Evolutionary conservation across 257 asterid species (phyloP).

Genomic region (Linaria vulgaris): DNA sequence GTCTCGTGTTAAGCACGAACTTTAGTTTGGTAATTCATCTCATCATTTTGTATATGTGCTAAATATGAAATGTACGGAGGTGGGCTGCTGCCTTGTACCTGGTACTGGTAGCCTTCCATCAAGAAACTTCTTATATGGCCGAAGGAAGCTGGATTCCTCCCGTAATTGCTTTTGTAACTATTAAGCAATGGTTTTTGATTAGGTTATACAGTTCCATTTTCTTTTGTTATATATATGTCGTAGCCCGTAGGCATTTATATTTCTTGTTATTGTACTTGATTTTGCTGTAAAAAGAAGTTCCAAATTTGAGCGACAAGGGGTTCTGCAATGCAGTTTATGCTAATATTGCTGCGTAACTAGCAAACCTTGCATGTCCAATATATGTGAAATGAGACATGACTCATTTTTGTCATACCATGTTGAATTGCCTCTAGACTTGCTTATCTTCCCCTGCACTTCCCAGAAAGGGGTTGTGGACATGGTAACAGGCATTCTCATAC

Average conservation of each 20-base stretch:
- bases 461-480: no score
- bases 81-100: constrained; percentile 23
- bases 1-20: constrained; percentile 83
- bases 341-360: constrained; percentile 13
- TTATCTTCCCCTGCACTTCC: no score
- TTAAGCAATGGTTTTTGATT: constrained; percentile 16
- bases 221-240: constrained; percentile 14
- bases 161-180: constrained; percentile 1
- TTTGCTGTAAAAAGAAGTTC: constrained; percentile 24
- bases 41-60: constrained; percentile 54
- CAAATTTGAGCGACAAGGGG: constrained; percentile 6
- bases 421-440: no score
- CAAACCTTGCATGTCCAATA: constrained; percentile 14
- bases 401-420: no score
- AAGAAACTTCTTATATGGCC: constrained; percentile 17
- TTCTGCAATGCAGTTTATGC: constrained; percentile 8
- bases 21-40: constrained; percentile 35
- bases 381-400: no score
- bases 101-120: constrained; percentile 29
- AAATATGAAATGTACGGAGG: constrained; percentile 33
- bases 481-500: no score
- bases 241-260: constrained; percentile 27
- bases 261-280: constrained; percentile 8
- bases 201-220: neutral
- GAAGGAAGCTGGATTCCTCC: constrained; percentile 17